Evolutionary conservation across 345 rosid species (phyloP), one percentile per base, ranked within the genome.

Genomic region (Boechera divaricarpa): DNA sequence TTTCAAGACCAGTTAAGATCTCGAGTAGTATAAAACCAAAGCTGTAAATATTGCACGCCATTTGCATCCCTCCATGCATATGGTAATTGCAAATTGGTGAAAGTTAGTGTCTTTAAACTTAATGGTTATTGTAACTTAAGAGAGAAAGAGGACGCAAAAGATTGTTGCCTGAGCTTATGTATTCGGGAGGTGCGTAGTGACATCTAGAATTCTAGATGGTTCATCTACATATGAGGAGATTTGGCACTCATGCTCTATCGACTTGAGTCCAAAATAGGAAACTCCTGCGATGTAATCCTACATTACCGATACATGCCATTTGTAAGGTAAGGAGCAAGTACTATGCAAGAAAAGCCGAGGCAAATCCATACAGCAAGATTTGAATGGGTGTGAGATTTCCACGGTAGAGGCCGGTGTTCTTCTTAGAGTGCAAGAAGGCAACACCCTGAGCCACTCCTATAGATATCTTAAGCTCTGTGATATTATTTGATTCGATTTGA

Each of bases 11-110:
- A 70, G 74, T 57, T 32, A 70, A 18, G 4, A 33, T 58, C 56
- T 16, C 6, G 2, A 70, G 45, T 6, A 70, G 56, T 11, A 70
- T 57, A 70, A 44, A 6, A 13, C 66, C 56, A 5, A 70, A 70
- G 56, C 66, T 70, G 56, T 70, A 70, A 1, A 70, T 56, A 45
- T 70, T 65, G 0, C 74, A 55, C 2, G 56, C 41, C 74, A 16
- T 70, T 32, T 70, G 16, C 5, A 10, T 56, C 10, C 65, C 74
- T 21, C 24, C 24, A 21, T 70, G 32, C 39, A 39, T n/a, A 2
- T 54, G 5, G 29, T 53, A 21, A 26, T 8, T 24, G 26, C 4
- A 49, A 24, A 35, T 29, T 0, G 6, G 36, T 33, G 26, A 6
- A 57, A 2, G 64, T 59, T 4, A 10, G 63, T 32, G 24, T 32